Conservation (phyloP, 352 stramenopile genomes). For the Phytopythium sindhum region DNA sequence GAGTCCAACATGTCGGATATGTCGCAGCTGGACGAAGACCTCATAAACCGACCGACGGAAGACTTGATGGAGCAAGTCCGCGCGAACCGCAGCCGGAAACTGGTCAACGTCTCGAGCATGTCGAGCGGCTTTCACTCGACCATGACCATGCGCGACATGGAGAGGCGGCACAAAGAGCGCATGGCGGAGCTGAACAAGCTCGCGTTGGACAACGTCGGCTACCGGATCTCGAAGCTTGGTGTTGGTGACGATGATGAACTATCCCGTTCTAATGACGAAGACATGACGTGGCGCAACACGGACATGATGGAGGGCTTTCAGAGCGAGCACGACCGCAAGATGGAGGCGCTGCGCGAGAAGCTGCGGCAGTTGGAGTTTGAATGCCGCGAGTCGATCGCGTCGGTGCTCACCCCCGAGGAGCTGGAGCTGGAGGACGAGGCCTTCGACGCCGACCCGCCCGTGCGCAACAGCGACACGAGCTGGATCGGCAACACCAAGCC, state of each 20-base stretch:
- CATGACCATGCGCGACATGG: slow-evolving; percentile 34
- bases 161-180: slow-evolving; percentile 40
- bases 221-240: slow-evolving; percentile 40
- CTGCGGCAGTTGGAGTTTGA: slow-evolving; percentile 48
- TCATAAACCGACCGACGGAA: slow-evolving; percentile 44
- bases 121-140: slow-evolving; percentile 22
- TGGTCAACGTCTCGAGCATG: slow-evolving; percentile 5
- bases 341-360: slow-evolving; percentile 37
- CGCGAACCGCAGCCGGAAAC: slow-evolving; percentile 23
- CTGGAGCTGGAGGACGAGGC: slow-evolving; percentile 20
- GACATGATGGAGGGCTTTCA: slow-evolving; percentile 44
- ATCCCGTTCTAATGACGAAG: slow-evolving; percentile 6
- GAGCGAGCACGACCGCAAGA: slow-evolving; percentile 39
- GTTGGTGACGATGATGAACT: slow-evolving; percentile 14
- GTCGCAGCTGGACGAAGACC: slow-evolving; percentile 35
- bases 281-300: slow-evolving; percentile 37
- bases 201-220: slow-evolving; percentile 39
- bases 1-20: slow-evolving; percentile 15
- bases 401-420: slow-evolving; percentile 43
- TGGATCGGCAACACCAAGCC: slow-evolving; percentile 22
- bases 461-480: slow-evolving; percentile 23
- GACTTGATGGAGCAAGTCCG: slow-evolving; percentile 46
- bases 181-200: slow-evolving; percentile 60
- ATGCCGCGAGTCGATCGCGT: slow-evolving; percentile 54
- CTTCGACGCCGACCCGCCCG: slow-evolving; percentile 15